Evolutionary conservation across 192 early-diverging fungal species (phyloP).

Genomic region (Backusella circina): DNA sequence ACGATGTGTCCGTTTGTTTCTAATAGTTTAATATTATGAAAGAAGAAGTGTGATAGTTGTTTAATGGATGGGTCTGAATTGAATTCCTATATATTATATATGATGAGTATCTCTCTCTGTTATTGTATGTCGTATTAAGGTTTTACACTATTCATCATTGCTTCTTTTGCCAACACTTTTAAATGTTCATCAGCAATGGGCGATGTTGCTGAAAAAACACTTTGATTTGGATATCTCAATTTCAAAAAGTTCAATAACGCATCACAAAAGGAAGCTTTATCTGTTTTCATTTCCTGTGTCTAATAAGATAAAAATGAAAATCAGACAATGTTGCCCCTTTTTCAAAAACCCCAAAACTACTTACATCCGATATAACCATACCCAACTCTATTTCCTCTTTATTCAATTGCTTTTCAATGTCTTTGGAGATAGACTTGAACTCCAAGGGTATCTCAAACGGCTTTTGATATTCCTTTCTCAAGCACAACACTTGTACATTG

Average conservation of each 20-base stretch:
- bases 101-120: no score
- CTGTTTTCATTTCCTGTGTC: not conserved
- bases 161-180: not conserved
- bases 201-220: not conserved
- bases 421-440: not conserved
- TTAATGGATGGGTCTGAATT: not conserved
- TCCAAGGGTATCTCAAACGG: not conserved
- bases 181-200: not conserved
- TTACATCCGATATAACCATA: not conserved
- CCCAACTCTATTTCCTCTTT: not conserved
- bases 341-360: no score
- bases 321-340: not conserved
- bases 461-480: not conserved
- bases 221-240: not conserved
- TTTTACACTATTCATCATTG: not conserved
- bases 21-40: not conserved
- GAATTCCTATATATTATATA: not conserved
- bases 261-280: not conserved
- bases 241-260: not conserved
- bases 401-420: not conserved
- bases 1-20: not conserved
- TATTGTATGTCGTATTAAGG: not conserved
- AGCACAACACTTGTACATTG: not conserved
- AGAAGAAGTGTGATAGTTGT: not conserved
- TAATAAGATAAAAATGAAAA: not conserved